Evolutionary conservation across 768 basidiomycete species (phyloP).

Genomic region (Lactarius evosmus): DNA sequence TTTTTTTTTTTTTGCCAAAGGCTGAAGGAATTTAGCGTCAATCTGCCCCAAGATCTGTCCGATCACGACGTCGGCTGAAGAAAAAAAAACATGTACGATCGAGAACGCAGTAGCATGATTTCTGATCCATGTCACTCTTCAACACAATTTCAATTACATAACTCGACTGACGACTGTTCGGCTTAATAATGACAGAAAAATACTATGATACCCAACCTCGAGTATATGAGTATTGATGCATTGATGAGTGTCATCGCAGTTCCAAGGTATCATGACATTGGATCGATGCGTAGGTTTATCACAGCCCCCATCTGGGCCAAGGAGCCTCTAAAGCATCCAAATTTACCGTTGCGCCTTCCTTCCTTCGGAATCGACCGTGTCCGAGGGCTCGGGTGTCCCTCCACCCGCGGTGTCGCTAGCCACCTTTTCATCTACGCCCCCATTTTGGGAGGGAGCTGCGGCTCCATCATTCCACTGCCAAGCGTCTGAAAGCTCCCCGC

Average conservation of each 20-base stretch:
- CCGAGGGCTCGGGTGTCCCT: constrained; percentile 16
- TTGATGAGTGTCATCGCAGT: neutral
- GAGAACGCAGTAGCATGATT: too few relatives aligned
- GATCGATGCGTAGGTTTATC: neutral
- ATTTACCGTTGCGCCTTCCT: constrained; percentile 11
- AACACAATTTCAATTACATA: neutral
- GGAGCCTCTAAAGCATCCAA: neutral
- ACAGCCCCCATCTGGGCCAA: neutral
- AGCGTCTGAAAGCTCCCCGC: constrained; percentile 67
- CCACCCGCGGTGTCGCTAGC: constrained; percentile 13
- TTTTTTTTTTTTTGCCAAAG: neutral
- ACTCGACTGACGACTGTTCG: neutral
- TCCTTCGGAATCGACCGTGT: constrained; percentile 5
- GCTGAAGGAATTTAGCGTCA: neutral
- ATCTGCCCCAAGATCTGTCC: neutral
- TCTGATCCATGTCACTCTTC: neutral
- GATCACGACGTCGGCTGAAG: constrained; percentile 1
- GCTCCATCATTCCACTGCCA: constrained; percentile 70
- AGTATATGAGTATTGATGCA: too few relatives aligned
- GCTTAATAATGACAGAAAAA: neutral
- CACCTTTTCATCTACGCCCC: constrained; percentile 18
- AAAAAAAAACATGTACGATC: neutral
- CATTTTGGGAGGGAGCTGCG: constrained; percentile 30
- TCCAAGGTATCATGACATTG: neutral
- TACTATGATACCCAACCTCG: neutral